Conservation (phyloP, 345 rosid species). For the Lepidium sativum region DNA sequence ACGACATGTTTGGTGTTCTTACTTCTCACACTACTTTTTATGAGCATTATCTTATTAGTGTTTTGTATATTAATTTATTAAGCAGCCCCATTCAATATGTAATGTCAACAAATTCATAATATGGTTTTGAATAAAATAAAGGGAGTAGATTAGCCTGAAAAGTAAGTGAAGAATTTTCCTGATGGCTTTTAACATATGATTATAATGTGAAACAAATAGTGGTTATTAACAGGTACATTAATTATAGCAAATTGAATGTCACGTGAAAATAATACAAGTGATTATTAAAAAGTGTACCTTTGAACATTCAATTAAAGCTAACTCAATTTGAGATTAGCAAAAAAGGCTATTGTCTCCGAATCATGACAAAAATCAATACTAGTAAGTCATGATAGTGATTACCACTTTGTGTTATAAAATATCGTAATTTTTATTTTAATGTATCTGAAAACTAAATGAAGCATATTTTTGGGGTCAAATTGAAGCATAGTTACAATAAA, state of each 20-base stretch:
- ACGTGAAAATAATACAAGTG: constrained; percentile 4
- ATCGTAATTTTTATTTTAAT: neutral
- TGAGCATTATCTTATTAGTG: neutral
- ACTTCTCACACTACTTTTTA: neutral
- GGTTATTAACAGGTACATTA: neutral
- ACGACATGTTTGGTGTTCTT: neutral
- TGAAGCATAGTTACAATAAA: too few species aligned
- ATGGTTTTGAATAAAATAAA: neutral
- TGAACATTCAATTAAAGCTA: constrained; percentile 3
- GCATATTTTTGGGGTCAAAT: too few species aligned
- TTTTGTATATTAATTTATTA: neutral
- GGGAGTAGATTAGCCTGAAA: neutral
- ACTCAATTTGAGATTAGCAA: constrained; percentile 3
- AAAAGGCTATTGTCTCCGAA: constrained; percentile 12
- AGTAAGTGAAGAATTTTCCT: constrained; percentile 14
- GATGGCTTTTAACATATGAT: neutral
- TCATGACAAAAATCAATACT: neutral
- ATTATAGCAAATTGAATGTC: neutral
- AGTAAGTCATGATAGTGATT: constrained; percentile 1
- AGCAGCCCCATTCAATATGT: neutral
- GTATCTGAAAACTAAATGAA: too few species aligned
- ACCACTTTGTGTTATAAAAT: constrained; percentile 14
- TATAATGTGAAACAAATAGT: constrained; percentile 4
- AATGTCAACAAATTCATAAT: neutral
- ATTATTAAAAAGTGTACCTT: neutral